Base-by-base conservation (phyloP, 371 early-diverging fungal species). In the Parasitella parasitica region DNA sequence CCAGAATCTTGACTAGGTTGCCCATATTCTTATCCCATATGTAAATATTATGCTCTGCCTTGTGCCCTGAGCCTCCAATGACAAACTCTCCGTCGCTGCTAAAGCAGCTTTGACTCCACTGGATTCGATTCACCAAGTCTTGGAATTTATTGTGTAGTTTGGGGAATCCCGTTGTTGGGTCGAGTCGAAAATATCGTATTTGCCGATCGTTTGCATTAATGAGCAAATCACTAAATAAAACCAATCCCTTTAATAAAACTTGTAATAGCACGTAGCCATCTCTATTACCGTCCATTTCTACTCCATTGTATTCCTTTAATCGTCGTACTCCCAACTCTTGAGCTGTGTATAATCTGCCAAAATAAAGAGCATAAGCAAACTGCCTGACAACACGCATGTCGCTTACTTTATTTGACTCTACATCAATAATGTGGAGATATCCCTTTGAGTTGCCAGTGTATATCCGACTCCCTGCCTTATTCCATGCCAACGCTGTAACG, bases 1-100 rank as follows among this genome's bases (percentile, higher is more conserved):
- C 94, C 12, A 97, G 76, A 49, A 95, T 89, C 72, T 94, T 96
- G 22, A 93, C 92, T 12, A 97, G 77, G 58, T 86, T 89, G 9
- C 93, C 91, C 30, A 83, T 78, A 16, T 83, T 76, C 57, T 86
- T 89, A 67, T 96, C 94, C 97, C 97, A 97, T 41, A 96, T 88
- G 68, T 91, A 96, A 30, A 97, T 93, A 57, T 93, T 93, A 69
- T 97, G 96, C 38, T 88, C 87, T 15, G 91, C 89, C 67, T 88
- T 90, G 56, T 90, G 90, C 7, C 87, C 90, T 12, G 91, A 90
- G 6, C 89, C 86, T 55, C 91, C 94, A 58, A 94, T 87, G 13
- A 97, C 90, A 72, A 89, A 93, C 61, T 96, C 94, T 2, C 92
- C 91, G 65, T 91, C 88, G 0, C 88, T 82, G 60, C 91, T 94